A percentile compares a stretch with the other conserved stretches of the same genome.
phyloP scores from a whole-genome alignment of 148 eudicot genomes.

The Dianthus caryophyllus region DNA sequence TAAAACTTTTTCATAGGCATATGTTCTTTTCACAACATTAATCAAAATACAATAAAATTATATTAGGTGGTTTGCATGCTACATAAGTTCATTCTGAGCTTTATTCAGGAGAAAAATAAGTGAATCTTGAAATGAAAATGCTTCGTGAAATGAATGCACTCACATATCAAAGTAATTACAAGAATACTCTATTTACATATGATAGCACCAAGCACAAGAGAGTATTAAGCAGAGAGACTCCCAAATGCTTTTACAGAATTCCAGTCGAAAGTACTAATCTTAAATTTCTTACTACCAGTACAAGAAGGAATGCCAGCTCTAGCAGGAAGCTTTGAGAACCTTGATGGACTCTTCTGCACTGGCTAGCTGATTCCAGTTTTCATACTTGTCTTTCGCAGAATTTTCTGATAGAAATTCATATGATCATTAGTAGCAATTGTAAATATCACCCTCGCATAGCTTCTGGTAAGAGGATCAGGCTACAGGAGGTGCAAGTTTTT shows the following conservation, averaged over 20 bases:
- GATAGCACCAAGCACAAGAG: not conserved
- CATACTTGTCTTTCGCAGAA: slow-evolving; percentile 41
- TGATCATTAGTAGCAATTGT: not conserved
- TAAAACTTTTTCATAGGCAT: not conserved
- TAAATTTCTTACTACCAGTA: slow-evolving; percentile 45
- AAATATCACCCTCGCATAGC: not conserved
- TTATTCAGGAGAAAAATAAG: slow-evolving; percentile 25
- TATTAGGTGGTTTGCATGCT: not conserved
- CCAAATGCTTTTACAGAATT: slow-evolving; percentile 15
- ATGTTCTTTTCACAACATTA: not conserved
- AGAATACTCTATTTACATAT: not conserved
- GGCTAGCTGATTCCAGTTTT: slow-evolving; percentile 50
- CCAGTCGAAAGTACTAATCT: slow-evolving; percentile 30
- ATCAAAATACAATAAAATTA: not conserved
- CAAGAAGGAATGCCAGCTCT: slow-evolving; percentile 74
- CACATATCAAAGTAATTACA: not conserved
- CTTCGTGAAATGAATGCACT: not conserved
- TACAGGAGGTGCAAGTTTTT: not conserved
- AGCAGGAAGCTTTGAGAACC: slow-evolving; percentile 59
- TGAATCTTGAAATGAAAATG: not conserved
- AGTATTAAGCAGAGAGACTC: slow-evolving; percentile 9
- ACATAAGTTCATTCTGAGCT: not conserved
- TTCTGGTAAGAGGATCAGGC: not conserved
- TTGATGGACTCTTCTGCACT: slow-evolving; percentile 38
- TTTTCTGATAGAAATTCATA: slow-evolving; percentile 39